Conservation (phyloP, 108 stramenopile species). For the Mediolabrus comicus region DNA sequence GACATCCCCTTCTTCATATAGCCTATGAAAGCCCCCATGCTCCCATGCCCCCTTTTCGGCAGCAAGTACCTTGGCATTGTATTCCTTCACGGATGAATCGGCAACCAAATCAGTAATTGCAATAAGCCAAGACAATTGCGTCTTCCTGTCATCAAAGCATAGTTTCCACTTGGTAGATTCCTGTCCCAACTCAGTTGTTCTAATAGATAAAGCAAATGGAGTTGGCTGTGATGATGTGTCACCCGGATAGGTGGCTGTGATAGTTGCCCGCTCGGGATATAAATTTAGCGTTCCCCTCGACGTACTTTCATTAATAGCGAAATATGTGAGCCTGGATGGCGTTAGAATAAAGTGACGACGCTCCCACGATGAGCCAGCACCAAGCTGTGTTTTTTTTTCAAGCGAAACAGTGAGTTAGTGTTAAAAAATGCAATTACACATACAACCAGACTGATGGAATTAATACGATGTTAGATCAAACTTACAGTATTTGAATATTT, state of each 20-base stretch:
- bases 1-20: constrained; percentile 35
- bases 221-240: constrained; percentile 56
- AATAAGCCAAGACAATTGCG: constrained; percentile 36
- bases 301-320: constrained; percentile 8
- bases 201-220: constrained; percentile 65
- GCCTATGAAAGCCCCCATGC: constrained; percentile 36
- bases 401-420: too few relatives aligned
- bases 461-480: too few relatives aligned
- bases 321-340: constrained; percentile 54
- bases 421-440: too few relatives aligned
- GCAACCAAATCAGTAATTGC: constrained; percentile 35
- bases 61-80: constrained; percentile 60
- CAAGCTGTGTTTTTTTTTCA: too few relatives aligned
- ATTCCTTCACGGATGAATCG: constrained; percentile 33
- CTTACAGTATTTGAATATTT: constrained; percentile 63
- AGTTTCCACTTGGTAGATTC: constrained; percentile 44
- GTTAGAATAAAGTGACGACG: constrained; percentile 61
- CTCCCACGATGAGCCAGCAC: constrained; percentile 57
- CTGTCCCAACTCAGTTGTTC: constrained; percentile 28
- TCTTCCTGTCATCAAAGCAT: constrained; percentile 36
- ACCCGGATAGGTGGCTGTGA: constrained; percentile 20
- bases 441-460: too few relatives aligned
- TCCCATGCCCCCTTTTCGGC: constrained; percentile 20
- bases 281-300: constrained; percentile 30
- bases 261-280: constrained; percentile 22